These are phyloP conservation scores for Phytophthora idaei DNA, from an alignment of 352 stramenopile genomes.

Conservation along the genomic window DNA sequence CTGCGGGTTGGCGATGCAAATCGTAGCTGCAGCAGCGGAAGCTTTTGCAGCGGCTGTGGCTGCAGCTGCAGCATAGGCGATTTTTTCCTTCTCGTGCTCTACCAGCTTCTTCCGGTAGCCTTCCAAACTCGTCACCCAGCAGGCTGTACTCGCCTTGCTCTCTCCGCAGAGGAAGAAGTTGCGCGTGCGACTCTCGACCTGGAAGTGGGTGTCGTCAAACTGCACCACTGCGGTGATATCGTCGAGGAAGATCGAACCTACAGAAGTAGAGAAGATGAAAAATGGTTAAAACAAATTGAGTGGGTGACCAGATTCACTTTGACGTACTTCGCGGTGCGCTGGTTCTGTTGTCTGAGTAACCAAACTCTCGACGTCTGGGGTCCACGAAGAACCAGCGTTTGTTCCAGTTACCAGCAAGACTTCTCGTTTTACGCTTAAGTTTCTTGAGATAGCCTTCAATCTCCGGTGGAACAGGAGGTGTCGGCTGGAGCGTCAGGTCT, in stretches of 20 bases:
- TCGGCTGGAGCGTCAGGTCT: constrained; percentile 37
- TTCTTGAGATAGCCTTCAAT: constrained; percentile 90
- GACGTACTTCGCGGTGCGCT: constrained; percentile 56
- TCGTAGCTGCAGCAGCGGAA: constrained; percentile 5
- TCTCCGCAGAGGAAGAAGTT: constrained; percentile 89
- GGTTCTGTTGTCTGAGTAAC: constrained; percentile 63
- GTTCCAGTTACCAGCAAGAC: constrained; percentile 79
- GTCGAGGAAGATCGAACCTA: constrained; percentile 85
- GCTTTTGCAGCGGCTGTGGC: constrained; percentile 20
- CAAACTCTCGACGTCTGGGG: constrained; percentile 72
- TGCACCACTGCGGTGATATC: constrained; percentile 87
- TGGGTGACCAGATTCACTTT: neutral
- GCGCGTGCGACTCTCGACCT: constrained; percentile 80
- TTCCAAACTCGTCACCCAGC: constrained; percentile 83
- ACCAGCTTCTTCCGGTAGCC: constrained; percentile 75
- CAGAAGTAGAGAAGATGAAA: neutral
- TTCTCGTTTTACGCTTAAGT: constrained; percentile 87
- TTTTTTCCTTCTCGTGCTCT: constrained; percentile 75
- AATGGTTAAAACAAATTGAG: constrained; percentile 2
- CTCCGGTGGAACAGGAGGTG: constrained; percentile 63
- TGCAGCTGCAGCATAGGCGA: constrained; percentile 33
- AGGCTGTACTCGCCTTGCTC: constrained; percentile 81
- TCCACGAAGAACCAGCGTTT: constrained; percentile 90
- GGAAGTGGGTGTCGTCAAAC: constrained; percentile 88
- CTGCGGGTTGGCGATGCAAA: constrained; percentile 7